These are phyloP conservation scores for Cochliopodium minus DNA, from an alignment of 208 protist genomes.

Conservation along the genomic window DNA sequence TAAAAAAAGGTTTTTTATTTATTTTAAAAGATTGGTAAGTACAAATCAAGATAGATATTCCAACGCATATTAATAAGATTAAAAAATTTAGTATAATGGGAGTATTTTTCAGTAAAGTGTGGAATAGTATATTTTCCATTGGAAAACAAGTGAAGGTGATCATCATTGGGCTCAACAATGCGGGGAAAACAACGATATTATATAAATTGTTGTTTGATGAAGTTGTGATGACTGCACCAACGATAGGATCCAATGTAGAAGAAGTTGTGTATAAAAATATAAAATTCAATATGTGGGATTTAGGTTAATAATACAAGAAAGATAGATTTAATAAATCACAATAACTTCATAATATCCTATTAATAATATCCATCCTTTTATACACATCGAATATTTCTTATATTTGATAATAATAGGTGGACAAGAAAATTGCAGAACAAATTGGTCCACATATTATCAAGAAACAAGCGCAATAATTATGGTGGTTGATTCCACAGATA, in stretches of 20 bases:
- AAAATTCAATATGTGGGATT: constrained; percentile 89
- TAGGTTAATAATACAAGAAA: constrained; percentile 77
- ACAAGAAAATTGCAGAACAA: constrained; percentile 57
- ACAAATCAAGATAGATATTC: too few species aligned
- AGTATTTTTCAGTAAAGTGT: not conserved
- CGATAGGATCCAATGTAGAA: constrained; percentile 86
- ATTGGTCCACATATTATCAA: constrained; percentile 86
- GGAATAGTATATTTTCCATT: constrained; percentile 19
- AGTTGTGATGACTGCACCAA: constrained; percentile 85
- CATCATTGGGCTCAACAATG: constrained; percentile 81
- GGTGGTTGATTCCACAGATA: constrained; percentile 68
- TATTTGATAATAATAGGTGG: constrained; percentile 12
- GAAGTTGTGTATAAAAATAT: constrained; percentile 85
- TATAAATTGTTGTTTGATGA: constrained; percentile 91
- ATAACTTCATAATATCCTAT: too few species aligned
- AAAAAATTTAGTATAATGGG: too few species aligned
- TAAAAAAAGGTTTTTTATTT: too few species aligned
- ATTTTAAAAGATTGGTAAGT: too few species aligned
- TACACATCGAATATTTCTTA: too few species aligned
- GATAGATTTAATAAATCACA: constrained; percentile 50
- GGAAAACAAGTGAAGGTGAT: constrained; percentile 55
- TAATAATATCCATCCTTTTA: too few species aligned
- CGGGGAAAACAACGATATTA: constrained; percentile 90
- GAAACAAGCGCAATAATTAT: constrained; percentile 76
- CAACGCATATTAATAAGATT: too few species aligned